phyloP scores from a whole-genome alignment of 2,329 filamentous ascomycete genomes.

The Sporothrix brunneoviolacea region DNA sequence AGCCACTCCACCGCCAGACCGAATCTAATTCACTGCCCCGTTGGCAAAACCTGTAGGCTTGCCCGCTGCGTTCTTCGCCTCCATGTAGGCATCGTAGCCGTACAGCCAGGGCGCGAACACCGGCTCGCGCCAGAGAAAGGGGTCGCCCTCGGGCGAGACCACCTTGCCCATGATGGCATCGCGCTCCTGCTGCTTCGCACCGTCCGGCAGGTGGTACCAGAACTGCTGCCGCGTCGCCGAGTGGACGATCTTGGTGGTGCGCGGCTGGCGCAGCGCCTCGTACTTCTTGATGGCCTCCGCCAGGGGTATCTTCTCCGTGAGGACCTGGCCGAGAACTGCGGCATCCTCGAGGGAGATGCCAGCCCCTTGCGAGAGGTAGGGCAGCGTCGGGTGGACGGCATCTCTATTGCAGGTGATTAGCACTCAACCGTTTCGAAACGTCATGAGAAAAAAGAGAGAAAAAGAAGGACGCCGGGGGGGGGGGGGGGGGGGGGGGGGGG shows the following conservation, averaged over 20 bases:
- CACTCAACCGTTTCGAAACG: too few relatives aligned
- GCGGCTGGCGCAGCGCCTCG: constrained; percentile 10
- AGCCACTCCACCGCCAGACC: too few relatives aligned
- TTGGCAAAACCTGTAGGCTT: neutral
- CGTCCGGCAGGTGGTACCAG: constrained; percentile 14
- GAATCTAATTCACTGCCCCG: neutral
- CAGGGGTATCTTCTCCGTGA: constrained; percentile 8
- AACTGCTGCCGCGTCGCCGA: constrained; percentile 13
- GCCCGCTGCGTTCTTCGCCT: constrained; percentile 5
- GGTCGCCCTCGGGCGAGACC: constrained; percentile 7
- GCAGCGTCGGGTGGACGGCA: constrained; percentile 13
- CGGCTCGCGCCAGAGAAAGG: constrained; percentile 13
- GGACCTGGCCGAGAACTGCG: constrained; percentile 9
- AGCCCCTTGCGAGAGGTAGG: constrained; percentile 13
- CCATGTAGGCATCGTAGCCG: constrained; percentile 13
- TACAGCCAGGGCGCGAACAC: constrained; percentile 14
- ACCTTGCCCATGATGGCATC: constrained; percentile 10
- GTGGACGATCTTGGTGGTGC: constrained; percentile 12
- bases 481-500: too few relatives aligned
- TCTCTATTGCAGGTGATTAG: neutral
- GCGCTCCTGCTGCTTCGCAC: constrained; percentile 10
- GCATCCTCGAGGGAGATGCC: constrained; percentile 12
- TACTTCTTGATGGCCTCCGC: constrained; percentile 11
- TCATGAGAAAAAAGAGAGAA: too few relatives aligned
- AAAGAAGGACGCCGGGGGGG: too few relatives aligned